These are phyloP conservation scores for Colletotrichum acutatum DNA, from an alignment of 2,329 filamentous ascomycete species.

Conservation along the genomic window DNA sequence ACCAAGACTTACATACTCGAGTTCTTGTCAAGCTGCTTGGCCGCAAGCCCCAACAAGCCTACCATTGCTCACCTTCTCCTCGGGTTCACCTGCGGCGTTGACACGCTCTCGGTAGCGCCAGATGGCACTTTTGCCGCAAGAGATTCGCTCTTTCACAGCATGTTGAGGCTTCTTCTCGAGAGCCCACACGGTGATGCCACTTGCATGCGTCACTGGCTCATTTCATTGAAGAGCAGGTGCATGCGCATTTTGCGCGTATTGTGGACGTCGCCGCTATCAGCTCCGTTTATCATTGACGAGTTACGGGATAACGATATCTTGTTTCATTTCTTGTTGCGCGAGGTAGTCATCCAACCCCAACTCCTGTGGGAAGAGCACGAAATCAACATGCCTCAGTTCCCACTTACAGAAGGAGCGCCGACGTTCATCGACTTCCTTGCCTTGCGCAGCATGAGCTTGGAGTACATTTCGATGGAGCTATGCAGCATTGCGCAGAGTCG, in stretches of 20 bases:
- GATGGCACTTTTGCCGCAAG: conserved; percentile 77
- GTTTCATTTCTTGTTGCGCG: conserved; percentile 78
- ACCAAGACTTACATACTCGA: conserved; percentile 88
- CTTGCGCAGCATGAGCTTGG: conserved; percentile 80
- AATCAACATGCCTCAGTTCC: conserved; percentile 72
- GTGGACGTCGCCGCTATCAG: conserved; percentile 85
- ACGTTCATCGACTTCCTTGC: conserved; percentile 82
- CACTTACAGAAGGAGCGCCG: conserved; percentile 72
- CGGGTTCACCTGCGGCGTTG: conserved; percentile 83
- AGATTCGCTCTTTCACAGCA: conserved; percentile 84
- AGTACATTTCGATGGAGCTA: conserved; percentile 88
- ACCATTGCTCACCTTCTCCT: conserved; percentile 92
- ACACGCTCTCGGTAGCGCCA: conserved; percentile 74
- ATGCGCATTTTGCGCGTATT: conserved; percentile 82
- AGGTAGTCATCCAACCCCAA: conserved; percentile 75
- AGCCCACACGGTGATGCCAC: conserved; percentile 73
- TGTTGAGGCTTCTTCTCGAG: conserved; percentile 77
- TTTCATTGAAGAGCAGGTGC: conserved; percentile 74
- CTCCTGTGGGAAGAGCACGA: conserved; percentile 79
- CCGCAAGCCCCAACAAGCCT: conserved; percentile 78
- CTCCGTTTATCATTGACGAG: conserved; percentile 78
- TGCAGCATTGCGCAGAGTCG: conserved; percentile 78
- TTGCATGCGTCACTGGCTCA: conserved; percentile 74
- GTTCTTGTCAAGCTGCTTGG: conserved; percentile 84
- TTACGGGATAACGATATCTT: conserved; percentile 83